Percentiles rank a stretch among this genome's conserved stretches.
These are phyloP conservation scores for Linnemannia exigua DNA, from an alignment of 192 early-diverging fungal species.

Conservation along the genomic window DNA sequence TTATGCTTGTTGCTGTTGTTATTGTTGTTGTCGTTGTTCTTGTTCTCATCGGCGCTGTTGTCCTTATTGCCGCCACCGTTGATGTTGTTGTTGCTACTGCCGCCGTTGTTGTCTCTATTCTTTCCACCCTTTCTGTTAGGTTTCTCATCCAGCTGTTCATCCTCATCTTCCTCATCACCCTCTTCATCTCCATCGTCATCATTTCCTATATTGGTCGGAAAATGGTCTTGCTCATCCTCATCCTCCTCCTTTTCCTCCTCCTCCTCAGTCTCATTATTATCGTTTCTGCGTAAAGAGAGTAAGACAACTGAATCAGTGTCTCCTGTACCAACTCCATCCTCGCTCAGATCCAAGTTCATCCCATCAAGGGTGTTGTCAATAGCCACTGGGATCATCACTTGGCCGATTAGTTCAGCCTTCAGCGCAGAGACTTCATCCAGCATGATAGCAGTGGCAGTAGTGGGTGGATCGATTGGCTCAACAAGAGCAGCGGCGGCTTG, in stretches of 20 bases:
- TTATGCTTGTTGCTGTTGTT: background rate
- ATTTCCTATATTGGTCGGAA: conserved; percentile 3
- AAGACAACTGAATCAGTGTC: background rate
- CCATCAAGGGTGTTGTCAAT: background rate
- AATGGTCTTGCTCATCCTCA: conserved; percentile 29
- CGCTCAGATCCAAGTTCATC: background rate
- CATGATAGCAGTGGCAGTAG: background rate
- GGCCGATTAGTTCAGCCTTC: background rate
- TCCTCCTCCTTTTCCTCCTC: background rate
- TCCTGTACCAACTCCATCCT: background rate
- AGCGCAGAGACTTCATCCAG: background rate
- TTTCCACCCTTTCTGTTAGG: background rate
- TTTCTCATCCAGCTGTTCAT: background rate
- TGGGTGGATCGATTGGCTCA: background rate
- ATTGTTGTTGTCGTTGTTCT: background rate
- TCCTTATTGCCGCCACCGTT: background rate
- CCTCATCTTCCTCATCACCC: background rate
- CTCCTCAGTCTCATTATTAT: background rate
- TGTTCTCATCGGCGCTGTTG: background rate
- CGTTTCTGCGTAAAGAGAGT: background rate
- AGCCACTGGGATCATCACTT: background rate
- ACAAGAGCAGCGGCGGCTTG: background rate
- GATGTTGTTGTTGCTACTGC: background rate
- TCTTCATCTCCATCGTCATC: background rate
- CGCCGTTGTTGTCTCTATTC: background rate